Evolutionary conservation across 345 rosid genomes (phyloP), one percentile per base, ranked within the genome.

Genomic region (Hirschfeldia incana): DNA sequence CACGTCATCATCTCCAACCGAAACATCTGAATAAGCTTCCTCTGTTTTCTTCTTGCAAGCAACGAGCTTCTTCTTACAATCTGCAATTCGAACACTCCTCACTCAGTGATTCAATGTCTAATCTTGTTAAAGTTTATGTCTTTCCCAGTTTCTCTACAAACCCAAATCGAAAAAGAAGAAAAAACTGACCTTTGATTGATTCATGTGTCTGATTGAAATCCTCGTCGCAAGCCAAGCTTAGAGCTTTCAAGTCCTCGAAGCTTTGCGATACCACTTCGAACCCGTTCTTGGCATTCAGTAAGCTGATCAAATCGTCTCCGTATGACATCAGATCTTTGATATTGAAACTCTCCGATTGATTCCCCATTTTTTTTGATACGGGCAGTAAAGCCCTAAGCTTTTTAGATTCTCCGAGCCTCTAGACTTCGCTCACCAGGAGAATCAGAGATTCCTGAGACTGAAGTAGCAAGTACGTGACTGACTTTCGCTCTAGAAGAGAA

Each of bases 11-110:
- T 74, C 83, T 74, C 60, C 90, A 27, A 69, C 65, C 34, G 83
- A 77, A 73, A 84, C 78, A 75, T 89, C 88, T n/a, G 75, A 75
- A 76, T 62, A 85, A 1, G 90, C 92, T 75, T 84, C 90, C 85
- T 87, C 96, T 2, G 88, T 86, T 84, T 91, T 88, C 89, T 83
- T 82, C 86, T 83, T 89, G 83, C 92, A 93, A 73, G 70, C 89
- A 46, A 85, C 81, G 8, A 89, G 74, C 83, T 81, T 89, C 63
- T 69, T 84, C 84, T 86, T 71, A 79, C 83, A 85, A 49, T 86
- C 97, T 92, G 86, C 57, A 36, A 36, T 6, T 36, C 39, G 9
- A 36, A 36, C 39, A 36, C 39, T 4, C 39, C 9, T 36, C 39
- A 36, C 39, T 44, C 51, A 4, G 11, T 44, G 15, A 44, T 44